These are phyloP conservation scores for Glutinoglossum americanum DNA, from an alignment of 495 filamentous ascomycete species.

Conservation along the genomic window DNA sequence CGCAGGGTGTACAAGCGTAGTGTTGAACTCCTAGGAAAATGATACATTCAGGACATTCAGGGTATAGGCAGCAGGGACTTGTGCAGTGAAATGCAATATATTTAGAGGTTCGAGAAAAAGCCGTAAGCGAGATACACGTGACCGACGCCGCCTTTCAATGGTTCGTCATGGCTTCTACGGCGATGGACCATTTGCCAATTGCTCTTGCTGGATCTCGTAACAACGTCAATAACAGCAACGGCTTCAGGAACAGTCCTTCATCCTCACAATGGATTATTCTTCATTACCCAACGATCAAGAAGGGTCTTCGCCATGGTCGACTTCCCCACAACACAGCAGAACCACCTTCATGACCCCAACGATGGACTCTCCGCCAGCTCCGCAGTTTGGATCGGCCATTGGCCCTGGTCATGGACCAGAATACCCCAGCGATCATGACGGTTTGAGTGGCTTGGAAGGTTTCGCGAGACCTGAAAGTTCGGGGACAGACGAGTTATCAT, in stretches of 20 bases:
- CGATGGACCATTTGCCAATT: background rate
- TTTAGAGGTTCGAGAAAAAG: background rate
- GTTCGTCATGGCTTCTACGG: background rate
- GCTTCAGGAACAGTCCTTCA: background rate
- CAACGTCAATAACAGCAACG: background rate
- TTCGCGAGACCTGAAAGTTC: slow-evolving; percentile 1
- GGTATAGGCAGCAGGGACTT: no score
- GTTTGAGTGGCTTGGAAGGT: background rate
- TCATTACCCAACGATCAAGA: slow-evolving; percentile 49
- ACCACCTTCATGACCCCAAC: slow-evolving; percentile 28
- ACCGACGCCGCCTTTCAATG: background rate
- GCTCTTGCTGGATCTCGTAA: background rate
- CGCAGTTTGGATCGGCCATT: background rate
- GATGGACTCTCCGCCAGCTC: background rate
- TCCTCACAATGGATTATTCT: slow-evolving; percentile 58
- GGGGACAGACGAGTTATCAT: background rate
- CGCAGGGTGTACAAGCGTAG: background rate
- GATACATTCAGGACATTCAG: background rate
- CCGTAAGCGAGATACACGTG: background rate
- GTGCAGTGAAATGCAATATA: background rate
- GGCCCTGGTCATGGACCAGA: background rate
- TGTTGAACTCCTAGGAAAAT: background rate
- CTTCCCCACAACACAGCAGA: slow-evolving; percentile 43
- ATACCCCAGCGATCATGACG: background rate
- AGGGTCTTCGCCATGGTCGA: slow-evolving; percentile 59